These are phyloP conservation scores for Sordariomycetes sp. DNA, from an alignment of 2,329 filamentous ascomycete species.

Conservation along the genomic window DNA sequence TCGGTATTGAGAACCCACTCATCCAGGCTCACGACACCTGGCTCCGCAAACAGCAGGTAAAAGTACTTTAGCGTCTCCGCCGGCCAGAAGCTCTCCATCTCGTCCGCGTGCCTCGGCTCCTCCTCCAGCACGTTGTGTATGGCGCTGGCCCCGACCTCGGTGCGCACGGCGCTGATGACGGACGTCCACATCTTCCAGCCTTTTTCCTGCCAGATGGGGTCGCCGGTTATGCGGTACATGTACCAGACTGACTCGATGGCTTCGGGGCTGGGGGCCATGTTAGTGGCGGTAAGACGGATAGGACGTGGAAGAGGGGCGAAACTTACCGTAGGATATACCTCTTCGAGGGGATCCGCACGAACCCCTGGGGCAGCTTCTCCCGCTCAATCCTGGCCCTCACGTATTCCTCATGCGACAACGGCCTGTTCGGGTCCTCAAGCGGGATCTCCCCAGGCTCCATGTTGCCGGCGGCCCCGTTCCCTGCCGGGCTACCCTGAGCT, in stretches of 20 bases:
- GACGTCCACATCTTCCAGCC: conserved; percentile 79
- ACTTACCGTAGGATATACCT: conserved; percentile 51
- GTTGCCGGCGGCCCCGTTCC: not conserved
- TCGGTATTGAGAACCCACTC: conserved; percentile 56
- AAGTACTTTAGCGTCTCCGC: conserved; percentile 91
- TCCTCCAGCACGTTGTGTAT: conserved; percentile 46
- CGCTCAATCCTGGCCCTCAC: conserved; percentile 29
- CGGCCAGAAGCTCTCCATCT: conserved; percentile 84
- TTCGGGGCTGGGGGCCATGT: conserved; percentile 48
- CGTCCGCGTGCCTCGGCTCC: conserved; percentile 33
- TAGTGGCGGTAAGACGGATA: conserved; percentile 8
- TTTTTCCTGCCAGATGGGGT: conserved; percentile 60
- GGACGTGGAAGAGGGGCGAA: not conserved
- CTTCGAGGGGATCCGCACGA: conserved; percentile 25
- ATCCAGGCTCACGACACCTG: conserved; percentile 52
- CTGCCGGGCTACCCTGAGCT: not conserved
- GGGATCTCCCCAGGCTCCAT: not conserved
- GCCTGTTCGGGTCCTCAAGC: conserved; percentile 14
- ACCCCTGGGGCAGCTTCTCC: conserved; percentile 35
- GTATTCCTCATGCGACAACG: conserved; percentile 39
- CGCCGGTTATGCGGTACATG: conserved; percentile 81
- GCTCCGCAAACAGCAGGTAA: conserved; percentile 64
- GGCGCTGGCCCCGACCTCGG: conserved; percentile 55
- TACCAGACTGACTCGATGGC: conserved; percentile 83
- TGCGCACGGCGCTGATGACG: conserved; percentile 52